These are phyloP conservation scores for Cercospora sojina DNA, from an alignment of 2,329 filamentous ascomycete species.

Conservation along the genomic window DNA sequence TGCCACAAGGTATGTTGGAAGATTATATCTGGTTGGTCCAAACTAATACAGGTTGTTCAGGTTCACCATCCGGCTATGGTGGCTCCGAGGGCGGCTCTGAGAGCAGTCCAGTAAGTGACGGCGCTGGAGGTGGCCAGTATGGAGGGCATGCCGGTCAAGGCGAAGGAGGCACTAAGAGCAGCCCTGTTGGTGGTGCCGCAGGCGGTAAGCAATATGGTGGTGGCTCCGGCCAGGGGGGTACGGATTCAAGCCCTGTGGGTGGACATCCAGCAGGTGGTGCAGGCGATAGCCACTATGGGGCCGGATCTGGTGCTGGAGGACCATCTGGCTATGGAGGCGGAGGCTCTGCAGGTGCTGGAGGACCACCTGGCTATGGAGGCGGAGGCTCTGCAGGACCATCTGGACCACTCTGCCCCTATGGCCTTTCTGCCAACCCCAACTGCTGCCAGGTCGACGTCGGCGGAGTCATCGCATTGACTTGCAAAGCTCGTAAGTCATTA, in stretches of 20 bases:
- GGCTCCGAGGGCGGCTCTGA: background rate
- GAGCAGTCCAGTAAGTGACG: background rate
- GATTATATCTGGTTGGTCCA: background rate
- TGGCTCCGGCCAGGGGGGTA: background rate
- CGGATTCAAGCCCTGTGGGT: background rate
- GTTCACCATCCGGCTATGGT: background rate
- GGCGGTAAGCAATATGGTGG: background rate
- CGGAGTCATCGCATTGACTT: constrained; percentile 2
- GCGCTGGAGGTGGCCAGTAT: background rate
- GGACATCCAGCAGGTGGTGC: background rate
- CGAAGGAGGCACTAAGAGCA: background rate
- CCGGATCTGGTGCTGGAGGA: background rate
- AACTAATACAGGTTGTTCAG: background rate
- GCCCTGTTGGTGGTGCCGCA: background rate
- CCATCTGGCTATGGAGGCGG: background rate
- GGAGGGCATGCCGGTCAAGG: background rate
- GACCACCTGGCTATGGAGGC: background rate
- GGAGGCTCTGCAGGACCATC: background rate
- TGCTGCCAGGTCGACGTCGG: constrained; percentile 13
- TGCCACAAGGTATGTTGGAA: background rate
- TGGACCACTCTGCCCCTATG: constrained; percentile 1
- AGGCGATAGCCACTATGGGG: background rate
- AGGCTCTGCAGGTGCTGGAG: background rate
- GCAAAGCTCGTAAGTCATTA: constrained; percentile 11
- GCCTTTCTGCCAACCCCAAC: constrained; percentile 8